Evolutionary conservation across 2,329 filamentous ascomycete species (phyloP), one percentile per base, ranked within the genome.

Genomic region (Xylaria sp.): DNA sequence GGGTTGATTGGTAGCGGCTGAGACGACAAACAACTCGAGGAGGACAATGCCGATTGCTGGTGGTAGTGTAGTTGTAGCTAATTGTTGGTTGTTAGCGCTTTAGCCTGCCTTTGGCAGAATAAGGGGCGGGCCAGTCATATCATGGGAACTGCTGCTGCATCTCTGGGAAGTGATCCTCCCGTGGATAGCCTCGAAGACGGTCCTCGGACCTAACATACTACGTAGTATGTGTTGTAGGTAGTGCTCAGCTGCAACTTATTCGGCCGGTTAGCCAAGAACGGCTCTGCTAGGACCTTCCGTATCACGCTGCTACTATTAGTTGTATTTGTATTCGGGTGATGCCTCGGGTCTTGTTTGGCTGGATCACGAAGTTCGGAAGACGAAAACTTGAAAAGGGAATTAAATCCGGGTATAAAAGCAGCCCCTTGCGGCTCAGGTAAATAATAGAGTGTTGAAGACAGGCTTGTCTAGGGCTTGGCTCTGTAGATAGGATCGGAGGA

Each of bases 11-110:
- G 58, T 39, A 70, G 63, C 58, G 69, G 70, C 64, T 73, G 72
- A 72, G 67, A 70, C 65, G 67, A 69, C 69, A 74, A 75, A 72
- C 65, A 60, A 54, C 18, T 48, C n/a, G 28, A 60, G 15, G 15
- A 34, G 56, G 13, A 41, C 23, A 56, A 12, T n/a, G 62, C 66
- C 50, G 25, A 55, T 51, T 34, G 44, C 25, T 52, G 51, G 32
- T n/a, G 28, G 50, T 41, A 50, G 18, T 48, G 50, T 41, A 50
- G 18, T 48, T 20, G 15, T 7, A 46, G 41, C 18, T 46, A n/a
- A n/a, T 46, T 46, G 41, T 44, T 67, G 46, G 48, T 46, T 50
- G 20, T 52, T n/a, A 50, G 25, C 34, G 39, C 44, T 62, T 57
- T 46, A 34, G 34, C 34, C 34, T 18, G 65, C 68, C 41, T 70